These are phyloP conservation scores for Carex scoparia DNA, from an alignment of 176 grass and related monocot species.

Conservation along the genomic window DNA sequence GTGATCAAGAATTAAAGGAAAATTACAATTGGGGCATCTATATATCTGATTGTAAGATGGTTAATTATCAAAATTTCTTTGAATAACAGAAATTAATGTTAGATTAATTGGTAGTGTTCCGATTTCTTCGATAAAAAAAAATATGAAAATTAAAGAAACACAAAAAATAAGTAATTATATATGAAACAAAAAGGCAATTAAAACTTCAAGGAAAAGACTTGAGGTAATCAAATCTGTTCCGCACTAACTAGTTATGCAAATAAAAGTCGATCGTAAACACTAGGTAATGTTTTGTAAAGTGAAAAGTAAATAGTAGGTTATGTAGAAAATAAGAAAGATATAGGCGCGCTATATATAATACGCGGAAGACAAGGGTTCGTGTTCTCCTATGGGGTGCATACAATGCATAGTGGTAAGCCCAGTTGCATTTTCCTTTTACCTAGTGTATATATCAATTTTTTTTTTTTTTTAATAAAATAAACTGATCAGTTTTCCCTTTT, in stretches of 20 bases:
- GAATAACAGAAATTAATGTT: not conserved
- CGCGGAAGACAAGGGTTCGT: slow-evolving; percentile 25
- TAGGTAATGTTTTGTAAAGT: not conserved
- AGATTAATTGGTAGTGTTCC: no score
- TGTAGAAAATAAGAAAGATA: slow-evolving; percentile 11
- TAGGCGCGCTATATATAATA: not conserved
- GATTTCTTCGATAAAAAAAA: not conserved
- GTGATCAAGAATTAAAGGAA: no score
- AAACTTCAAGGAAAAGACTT: not conserved
- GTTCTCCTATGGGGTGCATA: slow-evolving; percentile 10
- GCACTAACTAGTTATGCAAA: not conserved
- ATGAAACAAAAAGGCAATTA: not conserved
- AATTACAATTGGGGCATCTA: no score
- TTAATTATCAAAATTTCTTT: not conserved
- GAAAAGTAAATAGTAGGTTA: not conserved
- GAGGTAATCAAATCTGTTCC: not conserved
- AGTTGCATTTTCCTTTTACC: not conserved
- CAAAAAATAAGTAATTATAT: not conserved
- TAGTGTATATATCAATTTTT: not conserved
- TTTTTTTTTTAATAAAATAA: not conserved
- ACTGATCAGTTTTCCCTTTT: not conserved
- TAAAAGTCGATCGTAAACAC: not conserved
- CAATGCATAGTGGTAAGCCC: not conserved
- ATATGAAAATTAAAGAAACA: not conserved
- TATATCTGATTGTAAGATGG: no score